Evolutionary conservation across 106 monocot genomes (phyloP), one percentile per base, ranked within the genome.

Genomic region (Alisma plantagoaquatica): DNA sequence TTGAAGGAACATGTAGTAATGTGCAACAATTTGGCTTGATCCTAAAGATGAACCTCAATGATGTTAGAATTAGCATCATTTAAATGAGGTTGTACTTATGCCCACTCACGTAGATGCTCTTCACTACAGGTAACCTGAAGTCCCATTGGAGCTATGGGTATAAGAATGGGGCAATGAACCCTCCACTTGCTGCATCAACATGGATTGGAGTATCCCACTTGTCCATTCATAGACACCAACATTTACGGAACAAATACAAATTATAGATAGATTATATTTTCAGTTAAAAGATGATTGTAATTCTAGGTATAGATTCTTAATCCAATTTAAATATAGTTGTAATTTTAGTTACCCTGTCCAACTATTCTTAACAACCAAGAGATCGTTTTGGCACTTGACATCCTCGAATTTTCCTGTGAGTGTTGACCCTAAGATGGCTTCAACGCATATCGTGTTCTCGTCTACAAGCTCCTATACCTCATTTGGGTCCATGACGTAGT

Each of bases 61-160:
- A n/a, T n/a, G n/a, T n/a, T n/a, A n/a, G n/a, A n/a, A n/a, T n/a
- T n/a, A n/a, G n/a, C n/a, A n/a, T n/a, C n/a, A n/a, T n/a, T n/a
- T 93, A 93, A 22, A 93, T 86, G 43, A 93, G 86, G 10, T 86
- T 86, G 30, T 93, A 93, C 43, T 93, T 93, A 65, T 93, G 87
- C 28, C 92, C 86, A 25, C 92, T 93, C 16, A 80, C 86, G 57
- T 93, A 83, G 70, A 93, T 87, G 63, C 92, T 93, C 74, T 79
- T 93, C 24, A 93, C 92, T 23, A 86, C 30, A 0, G 86, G 86
- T 25, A 93, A 59, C 10, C 79, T 53, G 41, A 93, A 93, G 46
- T 93, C 92, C 92, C 92, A 93, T 41, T 79, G 74, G 14, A 93
- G 47, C 11, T 87, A 79, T 0, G 82, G 82, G 43, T 80, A 79